These are phyloP conservation scores for Aspergillus baeticus DNA, from an alignment of 495 filamentous ascomycete species.

Conservation along the genomic window DNA sequence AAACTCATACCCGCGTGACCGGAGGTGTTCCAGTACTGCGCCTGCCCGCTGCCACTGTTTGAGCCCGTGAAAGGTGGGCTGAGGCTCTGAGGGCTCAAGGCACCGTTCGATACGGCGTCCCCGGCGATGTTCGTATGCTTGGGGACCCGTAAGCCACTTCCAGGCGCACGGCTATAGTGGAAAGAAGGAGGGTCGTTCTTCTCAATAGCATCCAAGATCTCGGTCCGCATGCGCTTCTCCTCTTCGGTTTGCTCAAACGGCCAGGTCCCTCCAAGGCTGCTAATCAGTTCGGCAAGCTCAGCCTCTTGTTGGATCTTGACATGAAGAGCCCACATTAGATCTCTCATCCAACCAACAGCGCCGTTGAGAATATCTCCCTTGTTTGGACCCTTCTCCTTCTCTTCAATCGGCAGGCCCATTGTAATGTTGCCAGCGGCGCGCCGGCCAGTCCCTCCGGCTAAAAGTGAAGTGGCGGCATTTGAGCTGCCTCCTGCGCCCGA, in stretches of 20 bases:
- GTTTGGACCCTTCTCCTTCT: slow-evolving; percentile 98
- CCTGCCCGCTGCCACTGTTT: slow-evolving; percentile 51
- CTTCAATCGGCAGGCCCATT: slow-evolving; percentile 84
- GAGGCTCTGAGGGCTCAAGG: slow-evolving; percentile 59
- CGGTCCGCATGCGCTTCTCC: slow-evolving; percentile 90
- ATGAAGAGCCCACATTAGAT: slow-evolving; percentile 95
- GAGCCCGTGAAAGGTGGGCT: slow-evolving; percentile 69
- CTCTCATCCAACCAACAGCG: slow-evolving; percentile 92
- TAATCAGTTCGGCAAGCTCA: slow-evolving; percentile 72
- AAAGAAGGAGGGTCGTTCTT: slow-evolving; percentile 72
- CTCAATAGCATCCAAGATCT: slow-evolving; percentile 80
- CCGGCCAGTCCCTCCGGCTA: slow-evolving; percentile 80
- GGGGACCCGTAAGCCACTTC: slow-evolving; percentile 83
- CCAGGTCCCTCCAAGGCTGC: slow-evolving; percentile 66
- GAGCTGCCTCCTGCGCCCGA: slow-evolving; percentile 72
- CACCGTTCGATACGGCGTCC: slow-evolving; percentile 57
- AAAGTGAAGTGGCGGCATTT: slow-evolving; percentile 78
- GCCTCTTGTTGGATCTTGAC: slow-evolving; percentile 85
- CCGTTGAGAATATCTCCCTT: slow-evolving; percentile 99
- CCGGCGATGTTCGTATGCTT: slow-evolving; percentile 91
- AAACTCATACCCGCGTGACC: slow-evolving; percentile 68
- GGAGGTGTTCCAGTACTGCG: slow-evolving; percentile 71
- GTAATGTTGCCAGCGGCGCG: slow-evolving; percentile 89
- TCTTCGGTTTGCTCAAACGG: slow-evolving; percentile 88
- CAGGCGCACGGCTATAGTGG: slow-evolving; percentile 78